Base-by-base conservation (phyloP, 352 stramenopile species). In the Globisporangium splendens region DNA sequence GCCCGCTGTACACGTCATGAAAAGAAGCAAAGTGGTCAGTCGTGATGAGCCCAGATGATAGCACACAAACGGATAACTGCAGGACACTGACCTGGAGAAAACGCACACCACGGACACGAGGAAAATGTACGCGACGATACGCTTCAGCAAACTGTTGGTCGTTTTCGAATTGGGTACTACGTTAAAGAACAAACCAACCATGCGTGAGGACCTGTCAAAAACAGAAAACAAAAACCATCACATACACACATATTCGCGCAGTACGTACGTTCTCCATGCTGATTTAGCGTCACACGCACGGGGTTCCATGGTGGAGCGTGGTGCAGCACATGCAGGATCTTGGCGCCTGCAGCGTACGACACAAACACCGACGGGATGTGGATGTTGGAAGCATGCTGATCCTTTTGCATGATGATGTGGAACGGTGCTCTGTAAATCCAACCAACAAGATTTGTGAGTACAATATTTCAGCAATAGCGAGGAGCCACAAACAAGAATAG, bases 331-430 rank as follows among this genome's bases (percentile, higher is more conserved):
- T 71, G 47, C 38, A 91, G 51, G 24, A 91, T 68, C 65, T 66
- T 75, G 50, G 89, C 79, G 28, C 83, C 83, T 15, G 80, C 80
- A 10, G 51, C 50, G 59, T 89, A 90, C 43, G 79, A 78, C 38
- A 93, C 73, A 61, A 93, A 93, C 15, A 91, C 75, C 1, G 69
- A 83, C 46, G 83, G 83, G 51, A 93, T 93, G 17, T 54, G 65
- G 22, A 93, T 60, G 24, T 67, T 71, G 46, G 70, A 74, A 42
- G 79, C 77, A 61, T 89, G 83, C 59, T 90, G 73, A 61, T 93
- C 81, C 42, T 86, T 85, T 66, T 90, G 86, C 83, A 93, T 93
- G 65, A 93, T 89, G 60, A 93, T 90, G 42, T 93, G 79, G 53
- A 75, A 85, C 65, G 82, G 82, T 24, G 82, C 57, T 68, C 81